These are phyloP conservation scores for Penicillium thymicola DNA, from an alignment of 2,329 filamentous ascomycete species.

Conservation along the genomic window DNA sequence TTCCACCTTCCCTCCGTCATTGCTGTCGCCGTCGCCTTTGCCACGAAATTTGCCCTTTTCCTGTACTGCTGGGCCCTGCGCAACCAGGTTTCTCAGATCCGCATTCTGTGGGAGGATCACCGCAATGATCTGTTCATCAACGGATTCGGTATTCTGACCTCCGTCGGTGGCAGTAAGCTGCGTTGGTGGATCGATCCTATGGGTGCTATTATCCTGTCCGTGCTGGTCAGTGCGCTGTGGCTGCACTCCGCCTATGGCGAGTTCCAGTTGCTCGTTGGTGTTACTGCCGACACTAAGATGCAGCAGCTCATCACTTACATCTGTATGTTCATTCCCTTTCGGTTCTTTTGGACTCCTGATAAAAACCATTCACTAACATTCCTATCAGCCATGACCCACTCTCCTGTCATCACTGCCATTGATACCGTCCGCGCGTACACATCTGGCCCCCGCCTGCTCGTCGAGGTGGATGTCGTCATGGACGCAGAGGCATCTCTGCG, in stretches of 20 bases:
- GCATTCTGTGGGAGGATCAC: conserved; percentile 95
- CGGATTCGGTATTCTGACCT: conserved; percentile 85
- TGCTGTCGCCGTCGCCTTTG: conserved; percentile 78
- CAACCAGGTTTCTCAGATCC: conserved; percentile 85
- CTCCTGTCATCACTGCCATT: conserved; percentile 73
- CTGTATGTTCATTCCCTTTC: conserved; percentile 49
- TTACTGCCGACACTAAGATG: conserved; percentile 77
- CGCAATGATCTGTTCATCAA: conserved; percentile 98
- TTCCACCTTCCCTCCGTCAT: conserved; percentile 84
- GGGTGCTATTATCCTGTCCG: conserved; percentile 80
- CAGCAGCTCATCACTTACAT: conserved; percentile 96
- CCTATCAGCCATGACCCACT: conserved; percentile 71
- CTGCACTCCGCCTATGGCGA: conserved; percentile 79
- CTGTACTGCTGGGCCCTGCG: conserved; percentile 89
- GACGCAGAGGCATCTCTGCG: conserved; percentile 67
- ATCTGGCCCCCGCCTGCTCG: conserved; percentile 80
- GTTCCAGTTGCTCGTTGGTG: conserved; percentile 87
- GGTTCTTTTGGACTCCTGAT: neutral
- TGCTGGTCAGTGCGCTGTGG: conserved; percentile 78
- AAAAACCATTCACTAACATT: conserved; percentile 4
- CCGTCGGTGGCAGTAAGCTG: conserved; percentile 84
- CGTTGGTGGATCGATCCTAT: conserved; percentile 93
- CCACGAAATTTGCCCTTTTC: conserved; percentile 78
- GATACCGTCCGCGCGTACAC: conserved; percentile 96
- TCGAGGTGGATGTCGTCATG: conserved; percentile 97